Base-by-base conservation (phyloP, 148 eudicot genomes). In the Silene uniflora region DNA sequence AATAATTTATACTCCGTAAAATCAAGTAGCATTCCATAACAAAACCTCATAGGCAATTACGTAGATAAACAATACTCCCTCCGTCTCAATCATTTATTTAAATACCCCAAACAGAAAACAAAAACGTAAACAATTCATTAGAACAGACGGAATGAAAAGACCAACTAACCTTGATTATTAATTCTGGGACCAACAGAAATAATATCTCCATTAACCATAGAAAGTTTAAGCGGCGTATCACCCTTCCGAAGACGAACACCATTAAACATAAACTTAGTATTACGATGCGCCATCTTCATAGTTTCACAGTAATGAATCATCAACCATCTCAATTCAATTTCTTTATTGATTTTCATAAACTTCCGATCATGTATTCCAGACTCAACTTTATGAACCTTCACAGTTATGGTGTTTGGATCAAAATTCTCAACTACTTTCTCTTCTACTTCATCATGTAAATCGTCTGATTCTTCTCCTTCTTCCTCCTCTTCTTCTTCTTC, bases 201-300 rank as follows among this genome's bases (percentile, higher is more conserved):
- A 44, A 74, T 1, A 63, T 74, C 77, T 64, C 4, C 14, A 6
- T 27, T 5, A 6, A 52, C 44, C 71, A 75, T 65, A 55, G 77
- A 52, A 27, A 75, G 77, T 49, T 27, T 49, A n/a, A 25, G 24
- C 2, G 71, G 77, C 1, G 71, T 65, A 65, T 66, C 63, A 27
- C 19, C 6, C 2, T 17, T 29, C 13, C 77, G 29, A 16, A 75
- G 7, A 2, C 46, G 27, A 52, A 52, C 71, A 29, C 77, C 71
- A 21, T 75, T 75, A 8, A 75, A 75, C 39, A 66, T 44, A 21
- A 75, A 75, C 14, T 70, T 60, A 46, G 22, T 67, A 0, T 18
- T 19, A 12, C 7, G 2, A 16, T 54, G 35, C 3, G 14, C 52
- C 6, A 52, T 23, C 0, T 56, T 56, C 17, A 39, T 11, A 5